Evolutionary conservation across 768 basidiomycete species (phyloP).

Genomic region (Heimioporus sp.): DNA sequence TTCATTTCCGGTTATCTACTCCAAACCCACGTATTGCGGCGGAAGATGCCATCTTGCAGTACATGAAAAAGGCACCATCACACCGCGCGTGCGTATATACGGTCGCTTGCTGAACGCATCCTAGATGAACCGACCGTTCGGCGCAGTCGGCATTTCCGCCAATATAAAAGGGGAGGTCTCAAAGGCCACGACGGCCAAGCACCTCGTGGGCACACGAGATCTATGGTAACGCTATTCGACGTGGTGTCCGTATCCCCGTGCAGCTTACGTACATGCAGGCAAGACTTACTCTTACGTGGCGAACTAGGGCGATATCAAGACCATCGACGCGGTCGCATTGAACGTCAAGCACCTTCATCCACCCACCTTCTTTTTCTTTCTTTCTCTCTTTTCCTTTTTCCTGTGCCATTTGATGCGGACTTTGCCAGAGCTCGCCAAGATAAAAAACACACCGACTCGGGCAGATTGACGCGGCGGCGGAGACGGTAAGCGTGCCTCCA

Average conservation of each 20-base stretch:
- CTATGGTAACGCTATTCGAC: conserved; percentile 54
- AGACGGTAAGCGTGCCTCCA: conserved; percentile 43
- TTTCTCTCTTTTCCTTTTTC: no score
- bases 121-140: conserved; percentile 92
- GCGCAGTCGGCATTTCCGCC: conserved; percentile 87
- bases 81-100: conserved; percentile 8
- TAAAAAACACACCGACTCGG: conserved; percentile 58
- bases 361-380: no score
- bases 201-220: conserved; percentile 75
- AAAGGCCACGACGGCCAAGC: conserved; percentile 83
- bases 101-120: not conserved
- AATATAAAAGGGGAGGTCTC: conserved; percentile 89
- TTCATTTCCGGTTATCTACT: no score
- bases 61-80: conserved; percentile 64
- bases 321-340: conserved; percentile 51
- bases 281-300: conserved; percentile 87
- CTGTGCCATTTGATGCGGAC: no score
- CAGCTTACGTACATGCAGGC: conserved; percentile 39
- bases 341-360: conserved; percentile 46
- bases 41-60: conserved; percentile 73
- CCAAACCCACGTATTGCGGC: conserved; percentile 38
- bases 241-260: not conserved
- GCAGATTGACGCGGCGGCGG: conserved; percentile 51
- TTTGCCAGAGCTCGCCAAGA: conserved; percentile 25
- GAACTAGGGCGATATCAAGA: conserved; percentile 71